Conservation (phyloP, 2,329 filamentous ascomycete species). For the Botrytis hyacinthi region DNA sequence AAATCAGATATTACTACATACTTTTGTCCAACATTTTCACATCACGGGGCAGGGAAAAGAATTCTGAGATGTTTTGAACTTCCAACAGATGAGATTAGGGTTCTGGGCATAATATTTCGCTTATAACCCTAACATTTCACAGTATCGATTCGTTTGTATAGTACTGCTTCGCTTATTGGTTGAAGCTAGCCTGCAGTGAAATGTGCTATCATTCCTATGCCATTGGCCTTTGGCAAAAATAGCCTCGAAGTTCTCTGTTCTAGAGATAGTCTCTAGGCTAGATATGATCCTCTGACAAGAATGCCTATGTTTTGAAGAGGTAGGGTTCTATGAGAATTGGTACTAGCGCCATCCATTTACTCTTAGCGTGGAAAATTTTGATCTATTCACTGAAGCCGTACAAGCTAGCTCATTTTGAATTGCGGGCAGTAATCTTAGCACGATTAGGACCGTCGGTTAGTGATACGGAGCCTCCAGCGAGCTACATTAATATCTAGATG, state of each 20-base stretch:
- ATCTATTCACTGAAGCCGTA: neutral
- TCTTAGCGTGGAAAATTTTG: neutral
- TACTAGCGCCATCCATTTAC: neutral
- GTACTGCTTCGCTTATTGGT: neutral
- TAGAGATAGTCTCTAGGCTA: neutral
- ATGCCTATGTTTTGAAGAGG: neutral
- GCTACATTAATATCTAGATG: neutral
- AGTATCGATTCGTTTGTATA: neutral
- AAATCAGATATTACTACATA: neutral
- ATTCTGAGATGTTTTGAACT: neutral
- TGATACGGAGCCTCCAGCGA: neutral
- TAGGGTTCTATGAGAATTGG: neutral
- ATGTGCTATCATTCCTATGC: neutral
- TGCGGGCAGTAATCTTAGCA: neutral
- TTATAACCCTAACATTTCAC: neutral
- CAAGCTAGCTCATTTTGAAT: neutral
- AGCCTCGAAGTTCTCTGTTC: neutral
- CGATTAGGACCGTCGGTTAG: neutral
- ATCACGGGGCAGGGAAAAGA: neutral
- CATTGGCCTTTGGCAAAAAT: neutral
- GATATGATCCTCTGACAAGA: neutral
- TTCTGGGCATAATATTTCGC: neutral
- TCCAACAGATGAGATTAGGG: neutral
- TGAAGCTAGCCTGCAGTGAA: neutral
- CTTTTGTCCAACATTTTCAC: neutral